Evolutionary conservation across 805 yeast genomes (phyloP).

Genomic region (Yarrowia hollandica): DNA sequence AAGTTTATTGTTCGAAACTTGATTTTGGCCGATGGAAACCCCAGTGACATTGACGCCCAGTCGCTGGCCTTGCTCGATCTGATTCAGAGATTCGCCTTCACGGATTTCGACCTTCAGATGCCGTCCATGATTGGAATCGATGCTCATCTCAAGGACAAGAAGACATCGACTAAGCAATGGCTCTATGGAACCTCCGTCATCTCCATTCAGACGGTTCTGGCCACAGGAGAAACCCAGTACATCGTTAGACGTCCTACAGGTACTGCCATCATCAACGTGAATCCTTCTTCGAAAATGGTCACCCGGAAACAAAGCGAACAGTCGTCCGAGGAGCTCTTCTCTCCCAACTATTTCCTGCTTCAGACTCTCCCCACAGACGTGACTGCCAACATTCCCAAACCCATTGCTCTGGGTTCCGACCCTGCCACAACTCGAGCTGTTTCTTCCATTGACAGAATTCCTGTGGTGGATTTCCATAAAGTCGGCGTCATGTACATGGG

Average conservation of each 20-base stretch:
- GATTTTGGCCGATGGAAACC: constrained; percentile 45
- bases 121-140: constrained; percentile 35
- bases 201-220: constrained; percentile 54
- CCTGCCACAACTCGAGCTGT: constrained; percentile 53
- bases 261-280: constrained; percentile 49
- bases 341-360: constrained; percentile 52
- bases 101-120: constrained; percentile 59
- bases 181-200: constrained; percentile 58
- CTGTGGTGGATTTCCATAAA: constrained; percentile 75
- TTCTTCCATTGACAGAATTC: constrained; percentile 66
- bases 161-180: constrained; percentile 50
- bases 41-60: constrained; percentile 47
- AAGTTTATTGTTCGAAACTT: constrained; percentile 64
- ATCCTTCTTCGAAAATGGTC: constrained; percentile 32
- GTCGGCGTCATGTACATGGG: constrained; percentile 77
- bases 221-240: constrained; percentile 53
- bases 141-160: constrained; percentile 32
- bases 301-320: not conserved
- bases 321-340: constrained; percentile 35
- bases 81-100: constrained; percentile 62
- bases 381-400: constrained; percentile 41
- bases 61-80: constrained; percentile 67
- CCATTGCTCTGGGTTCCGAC: constrained; percentile 55
- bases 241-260: constrained; percentile 70
- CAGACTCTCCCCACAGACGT: constrained; percentile 52